A percentile compares a stretch with the other conserved stretches of the same genome.
phyloP scores from a whole-genome alignment of 345 rosid genomes.

The Gossypium turneri region DNA sequence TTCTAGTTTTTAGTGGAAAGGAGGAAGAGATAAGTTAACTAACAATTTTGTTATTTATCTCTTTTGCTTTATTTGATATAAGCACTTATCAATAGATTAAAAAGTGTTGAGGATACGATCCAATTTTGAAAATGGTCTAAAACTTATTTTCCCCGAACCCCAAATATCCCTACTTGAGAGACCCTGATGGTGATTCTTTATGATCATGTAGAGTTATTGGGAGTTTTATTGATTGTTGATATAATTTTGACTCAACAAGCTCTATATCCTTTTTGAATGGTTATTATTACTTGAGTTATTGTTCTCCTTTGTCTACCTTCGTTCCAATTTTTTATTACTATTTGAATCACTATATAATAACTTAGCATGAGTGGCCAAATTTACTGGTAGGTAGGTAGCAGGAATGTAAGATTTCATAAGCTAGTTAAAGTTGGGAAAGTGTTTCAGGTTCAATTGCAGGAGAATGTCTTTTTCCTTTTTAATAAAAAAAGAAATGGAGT shows the following conservation, averaged over 20 bases:
- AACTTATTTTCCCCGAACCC: neutral
- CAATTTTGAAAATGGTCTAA: neutral
- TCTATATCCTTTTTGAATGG: neutral
- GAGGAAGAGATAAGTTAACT: neutral
- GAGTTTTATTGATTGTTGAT: neutral
- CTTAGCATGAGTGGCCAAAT: neutral
- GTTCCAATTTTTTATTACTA: slow-evolving; percentile 1
- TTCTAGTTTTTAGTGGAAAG: neutral
- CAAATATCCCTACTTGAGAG: neutral
- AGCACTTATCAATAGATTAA: neutral
- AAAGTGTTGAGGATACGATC: neutral
- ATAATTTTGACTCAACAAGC: neutral
- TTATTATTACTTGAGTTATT: neutral
- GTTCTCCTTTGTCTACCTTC: neutral
- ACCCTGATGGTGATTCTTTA: neutral
- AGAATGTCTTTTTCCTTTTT: neutral
- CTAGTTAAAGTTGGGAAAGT: neutral
- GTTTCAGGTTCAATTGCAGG: neutral
- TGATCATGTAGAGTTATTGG: neutral
- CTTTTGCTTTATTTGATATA: neutral
- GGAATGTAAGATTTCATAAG: neutral
- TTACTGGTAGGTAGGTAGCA: neutral
- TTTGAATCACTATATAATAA: neutral
- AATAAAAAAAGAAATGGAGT: neutral
- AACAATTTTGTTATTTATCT: neutral